phyloP scores from a whole-genome alignment of 179 eudicot genomes.

The Amaranthus tricolor region DNA sequence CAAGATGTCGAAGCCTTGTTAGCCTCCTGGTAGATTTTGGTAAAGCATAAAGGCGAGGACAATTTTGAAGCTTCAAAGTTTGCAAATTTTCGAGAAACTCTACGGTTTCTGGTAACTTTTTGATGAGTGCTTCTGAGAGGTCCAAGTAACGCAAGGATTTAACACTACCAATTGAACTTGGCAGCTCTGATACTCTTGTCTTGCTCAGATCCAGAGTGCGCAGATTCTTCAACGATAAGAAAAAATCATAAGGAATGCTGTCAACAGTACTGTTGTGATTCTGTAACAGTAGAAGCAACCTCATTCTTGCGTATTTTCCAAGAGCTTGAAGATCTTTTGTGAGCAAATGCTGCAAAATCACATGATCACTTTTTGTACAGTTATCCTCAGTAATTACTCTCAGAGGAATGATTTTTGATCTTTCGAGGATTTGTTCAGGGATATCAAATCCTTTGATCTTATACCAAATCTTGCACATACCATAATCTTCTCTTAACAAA shows the following conservation, averaged over 20 bases:
- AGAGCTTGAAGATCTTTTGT: conserved; percentile 1
- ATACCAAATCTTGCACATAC: conserved; percentile 13
- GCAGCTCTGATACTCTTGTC: not conserved
- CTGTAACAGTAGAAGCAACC: not conserved
- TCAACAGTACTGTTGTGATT: not conserved
- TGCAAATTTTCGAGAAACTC: conserved; percentile 12
- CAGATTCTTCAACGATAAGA: conserved; percentile 5
- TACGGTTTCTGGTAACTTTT: conserved; percentile 8
- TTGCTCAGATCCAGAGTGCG: not conserved
- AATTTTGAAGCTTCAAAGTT: conserved; percentile 17
- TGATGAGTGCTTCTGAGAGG: conserved; percentile 10
- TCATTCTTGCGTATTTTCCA: conserved; percentile 2
- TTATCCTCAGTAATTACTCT: not conserved
- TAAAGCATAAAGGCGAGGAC: conserved; percentile 7
- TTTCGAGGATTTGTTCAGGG: not conserved
- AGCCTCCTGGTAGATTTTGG: conserved; percentile 14
- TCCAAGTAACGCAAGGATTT: conserved; percentile 4
- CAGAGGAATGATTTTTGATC: not conserved
- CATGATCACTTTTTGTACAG: not conserved
- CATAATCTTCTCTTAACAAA: conserved; percentile 3
- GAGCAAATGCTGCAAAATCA: not conserved
- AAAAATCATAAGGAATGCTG: conserved; percentile 4
- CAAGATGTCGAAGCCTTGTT: conserved; percentile 14
- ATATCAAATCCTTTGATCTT: not conserved
- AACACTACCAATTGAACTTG: conserved; percentile 11